phyloP scores from a whole-genome alignment of 148 eudicot genomes.

The Polygonum maritimum region DNA sequence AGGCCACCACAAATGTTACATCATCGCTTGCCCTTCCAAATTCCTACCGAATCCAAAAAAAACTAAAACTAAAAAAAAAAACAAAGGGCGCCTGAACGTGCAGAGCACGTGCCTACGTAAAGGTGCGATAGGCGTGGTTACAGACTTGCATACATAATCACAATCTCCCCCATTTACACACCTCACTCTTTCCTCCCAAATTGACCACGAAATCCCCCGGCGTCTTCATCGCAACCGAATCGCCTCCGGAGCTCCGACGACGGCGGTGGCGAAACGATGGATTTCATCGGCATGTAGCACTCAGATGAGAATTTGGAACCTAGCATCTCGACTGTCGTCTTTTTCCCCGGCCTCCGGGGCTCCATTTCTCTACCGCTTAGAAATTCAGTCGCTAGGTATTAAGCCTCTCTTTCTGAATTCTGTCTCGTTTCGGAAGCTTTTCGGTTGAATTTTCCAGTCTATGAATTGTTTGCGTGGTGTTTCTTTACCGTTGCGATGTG shows the following conservation, averaged over 20 bases:
- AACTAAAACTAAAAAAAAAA: no score
- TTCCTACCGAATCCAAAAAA: no score
- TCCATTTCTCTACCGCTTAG: not conserved
- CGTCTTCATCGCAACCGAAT: slow-evolving; percentile 5
- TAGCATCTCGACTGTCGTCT: not conserved
- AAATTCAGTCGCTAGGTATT: not conserved
- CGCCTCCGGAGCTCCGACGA: not conserved
- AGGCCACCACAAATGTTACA: no score
- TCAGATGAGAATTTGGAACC: not conserved
- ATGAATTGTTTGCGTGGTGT: not conserved
- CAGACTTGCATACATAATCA: not conserved
- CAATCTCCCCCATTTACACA: not conserved
- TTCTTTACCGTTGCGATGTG: not conserved
- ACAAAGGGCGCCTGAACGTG: not conserved
- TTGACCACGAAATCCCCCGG: not conserved
- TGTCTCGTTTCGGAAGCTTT: not conserved
- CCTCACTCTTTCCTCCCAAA: not conserved
- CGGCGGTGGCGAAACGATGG: not conserved
- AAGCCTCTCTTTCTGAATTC: not conserved
- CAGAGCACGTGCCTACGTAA: not conserved
- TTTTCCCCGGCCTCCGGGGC: not conserved
- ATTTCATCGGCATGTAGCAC: not conserved
- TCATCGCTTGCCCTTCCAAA: no score
- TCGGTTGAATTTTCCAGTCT: not conserved
- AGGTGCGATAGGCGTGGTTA: not conserved